Percentiles rank a stretch among this genome's conserved stretches.
Conservation (phyloP, 768 basidiomycete species). For the Hericium rajendrae region DNA sequence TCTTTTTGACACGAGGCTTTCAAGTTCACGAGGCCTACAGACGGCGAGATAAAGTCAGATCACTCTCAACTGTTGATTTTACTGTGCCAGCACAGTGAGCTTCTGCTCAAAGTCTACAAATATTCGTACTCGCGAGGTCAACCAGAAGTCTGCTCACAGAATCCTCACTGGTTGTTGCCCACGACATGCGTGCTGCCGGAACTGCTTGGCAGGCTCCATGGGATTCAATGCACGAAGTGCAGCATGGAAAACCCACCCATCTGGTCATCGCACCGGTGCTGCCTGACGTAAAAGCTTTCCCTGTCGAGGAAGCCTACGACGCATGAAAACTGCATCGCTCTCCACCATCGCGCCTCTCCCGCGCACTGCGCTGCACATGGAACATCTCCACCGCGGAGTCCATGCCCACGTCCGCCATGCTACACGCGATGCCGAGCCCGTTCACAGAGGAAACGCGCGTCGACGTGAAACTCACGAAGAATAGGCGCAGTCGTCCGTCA, state of each 20-base stretch:
- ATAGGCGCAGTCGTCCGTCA: slow-evolving; percentile 45
- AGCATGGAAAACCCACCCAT: slow-evolving; percentile 28
- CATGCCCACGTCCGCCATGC: slow-evolving; percentile 42
- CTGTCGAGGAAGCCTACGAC: slow-evolving; percentile 58
- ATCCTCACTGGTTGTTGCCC: slow-evolving; percentile 31
- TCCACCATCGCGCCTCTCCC: slow-evolving; percentile 29
- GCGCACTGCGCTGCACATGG: slow-evolving; percentile 36
- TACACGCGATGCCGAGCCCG: slow-evolving; percentile 61
- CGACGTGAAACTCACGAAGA: slow-evolving; percentile 20
- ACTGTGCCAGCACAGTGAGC: too few species aligned
- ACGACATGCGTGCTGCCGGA: slow-evolving; percentile 26
- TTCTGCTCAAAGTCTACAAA: too few species aligned
- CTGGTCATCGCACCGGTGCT: slow-evolving; percentile 52
- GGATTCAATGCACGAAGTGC: too few species aligned
- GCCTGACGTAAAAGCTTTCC: slow-evolving; percentile 58
- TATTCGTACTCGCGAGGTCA: too few species aligned
- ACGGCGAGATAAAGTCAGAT: too few species aligned
- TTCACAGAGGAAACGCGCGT: slow-evolving; percentile 42
- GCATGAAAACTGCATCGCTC: slow-evolving; percentile 42
- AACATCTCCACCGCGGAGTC: slow-evolving; percentile 69
- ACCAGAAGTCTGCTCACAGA: too few species aligned
- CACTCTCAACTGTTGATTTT: too few species aligned
- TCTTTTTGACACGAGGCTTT: too few species aligned
- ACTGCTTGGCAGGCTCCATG: not conserved
- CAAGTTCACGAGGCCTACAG: too few species aligned